Evolutionary conservation across 768 basidiomycete species (phyloP), one percentile per base, ranked within the genome.

Genomic region (Boletus subcaerulescens): DNA sequence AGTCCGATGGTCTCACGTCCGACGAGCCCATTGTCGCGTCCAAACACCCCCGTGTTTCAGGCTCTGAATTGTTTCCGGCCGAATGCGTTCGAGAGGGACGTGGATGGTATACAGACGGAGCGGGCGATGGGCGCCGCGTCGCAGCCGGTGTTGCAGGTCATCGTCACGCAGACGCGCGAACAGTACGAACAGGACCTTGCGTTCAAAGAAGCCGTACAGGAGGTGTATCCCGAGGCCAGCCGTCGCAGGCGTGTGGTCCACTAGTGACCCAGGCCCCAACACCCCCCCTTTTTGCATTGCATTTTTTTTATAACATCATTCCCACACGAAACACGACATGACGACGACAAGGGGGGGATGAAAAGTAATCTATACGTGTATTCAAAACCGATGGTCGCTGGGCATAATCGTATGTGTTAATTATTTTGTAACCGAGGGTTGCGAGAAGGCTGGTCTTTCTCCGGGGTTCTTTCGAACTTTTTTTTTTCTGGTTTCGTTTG

Each of bases 11-110:
- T 64, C 47, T 58, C 68, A 9, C 67, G 70, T 31, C 64, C 73
- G 20, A 45, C 50, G 22, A 60, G 60, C 45, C 65, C 61, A 42
- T 56, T 59, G 11, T 57, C 60, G n/a, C 66, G 66, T 17, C 61
- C 60, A 2, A 60, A 26, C 53, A 66, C 60, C 45, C 63, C 60
- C 1, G 58, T 58, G 15, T 56, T 71, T 40, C 65, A 60, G 36
- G 67, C 63, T 40, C 47, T 69, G 18, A 75, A 72, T 44, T 77
- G 76, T 44, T 73, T 76, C 48, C 56, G 64, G 22, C 65, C 63
- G 15, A 60, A 50, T 9, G 62, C 62, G 20, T 74, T 77, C 42
- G 70, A 73, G 56, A 60, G 65, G 43, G 69, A 76, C 0, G 45
- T 65, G 12, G 65, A 69, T 22, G 60, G 64, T 38, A 7, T 67